Percentiles rank a stretch among this genome's conserved stretches.
Conservation (phyloP, 2,329 filamentous ascomycete genomes). For the Sphaerulina vaccinii region DNA sequence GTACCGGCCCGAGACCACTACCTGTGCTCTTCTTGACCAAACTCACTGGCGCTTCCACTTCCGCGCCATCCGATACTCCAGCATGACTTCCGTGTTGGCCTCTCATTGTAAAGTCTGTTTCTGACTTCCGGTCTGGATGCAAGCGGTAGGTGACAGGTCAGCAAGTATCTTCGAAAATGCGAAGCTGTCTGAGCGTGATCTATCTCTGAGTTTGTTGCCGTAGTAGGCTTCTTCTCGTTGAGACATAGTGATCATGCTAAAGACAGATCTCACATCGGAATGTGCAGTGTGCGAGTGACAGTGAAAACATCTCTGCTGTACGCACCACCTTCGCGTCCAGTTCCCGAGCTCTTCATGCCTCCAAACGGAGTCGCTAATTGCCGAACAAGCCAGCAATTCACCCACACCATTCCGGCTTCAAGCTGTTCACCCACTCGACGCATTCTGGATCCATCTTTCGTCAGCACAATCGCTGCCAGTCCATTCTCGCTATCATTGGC, state of each 20-base stretch:
- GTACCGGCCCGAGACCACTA: conserved; percentile 5
- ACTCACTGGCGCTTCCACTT: neutral
- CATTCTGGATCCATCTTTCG: conserved; percentile 14
- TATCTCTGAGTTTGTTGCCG: too few species aligned
- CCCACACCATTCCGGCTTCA: conserved; percentile 15
- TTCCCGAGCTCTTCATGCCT: conserved; percentile 18
- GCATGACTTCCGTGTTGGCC: too few species aligned
- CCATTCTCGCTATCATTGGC: conserved; percentile 35
- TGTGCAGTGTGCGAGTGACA: conserved; percentile 14
- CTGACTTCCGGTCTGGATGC: too few species aligned
- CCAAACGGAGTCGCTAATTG: conserved; percentile 15
- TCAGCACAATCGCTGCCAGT: conserved; percentile 16
- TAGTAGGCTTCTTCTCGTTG: too few species aligned
- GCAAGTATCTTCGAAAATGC: too few species aligned
- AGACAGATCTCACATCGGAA: conserved; percentile 12
- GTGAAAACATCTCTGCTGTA: conserved; percentile 19
- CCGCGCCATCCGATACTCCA: neutral
- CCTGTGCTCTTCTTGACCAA: neutral
- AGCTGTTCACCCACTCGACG: conserved; percentile 16
- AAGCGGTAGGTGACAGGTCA: too few species aligned
- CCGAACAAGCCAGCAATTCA: conserved; percentile 16
- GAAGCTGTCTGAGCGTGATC: too few species aligned
- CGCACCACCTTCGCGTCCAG: conserved; percentile 15
- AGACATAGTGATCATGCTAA: conserved; percentile 2
- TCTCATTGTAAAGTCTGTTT: too few species aligned